A percentile compares a stretch with the other conserved stretches of the same genome.
Conservation (phyloP, 75 land plant species). For the Adiantum capillusveneris region DNA sequence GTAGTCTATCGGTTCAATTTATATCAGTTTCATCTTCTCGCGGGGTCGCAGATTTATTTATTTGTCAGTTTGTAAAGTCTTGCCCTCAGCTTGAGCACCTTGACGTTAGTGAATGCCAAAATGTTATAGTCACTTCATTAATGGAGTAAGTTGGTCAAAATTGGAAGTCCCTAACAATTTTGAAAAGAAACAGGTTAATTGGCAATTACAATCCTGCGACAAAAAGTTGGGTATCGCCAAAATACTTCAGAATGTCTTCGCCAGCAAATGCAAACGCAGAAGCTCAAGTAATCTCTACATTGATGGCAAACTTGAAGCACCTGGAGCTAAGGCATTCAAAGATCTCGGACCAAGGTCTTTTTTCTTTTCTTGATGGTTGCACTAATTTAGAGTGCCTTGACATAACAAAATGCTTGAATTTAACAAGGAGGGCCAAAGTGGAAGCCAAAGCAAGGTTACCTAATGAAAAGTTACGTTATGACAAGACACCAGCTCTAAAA, state of each 20-base stretch:
- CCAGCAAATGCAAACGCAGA: constrained; percentile 61
- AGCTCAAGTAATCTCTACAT: constrained; percentile 37
- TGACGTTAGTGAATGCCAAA: too few relatives aligned
- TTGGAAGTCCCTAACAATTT: constrained; percentile 36
- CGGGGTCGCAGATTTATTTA: too few relatives aligned
- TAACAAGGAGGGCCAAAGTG: constrained; percentile 33
- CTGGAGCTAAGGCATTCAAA: constrained; percentile 42
- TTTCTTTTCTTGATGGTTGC: constrained; percentile 35
- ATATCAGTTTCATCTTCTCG: too few relatives aligned
- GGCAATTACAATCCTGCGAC: constrained; percentile 55
- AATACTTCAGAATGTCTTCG: constrained; percentile 29
- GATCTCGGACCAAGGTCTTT: constrained; percentile 31
- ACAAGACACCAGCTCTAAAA: constrained; percentile 25
- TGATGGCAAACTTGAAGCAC: constrained; percentile 49
- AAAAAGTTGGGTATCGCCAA: constrained; percentile 38
- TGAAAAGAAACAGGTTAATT: constrained; percentile 56
- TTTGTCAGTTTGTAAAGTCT: constrained; percentile 27
- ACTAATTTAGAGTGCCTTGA: constrained; percentile 34
- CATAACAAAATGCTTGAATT: constrained; percentile 42
- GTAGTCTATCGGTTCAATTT: too few relatives aligned
- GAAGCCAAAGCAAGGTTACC: too few relatives aligned
- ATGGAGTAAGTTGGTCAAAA: constrained; percentile 40
- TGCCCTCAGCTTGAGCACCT: too few relatives aligned
- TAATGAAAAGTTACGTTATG: constrained; percentile 40
- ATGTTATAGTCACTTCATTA: constrained; percentile 47